These are phyloP conservation scores for Tetradesmus obliquus DNA, from an alignment of 139 green algal genomes.

Conservation along the genomic window DNA sequence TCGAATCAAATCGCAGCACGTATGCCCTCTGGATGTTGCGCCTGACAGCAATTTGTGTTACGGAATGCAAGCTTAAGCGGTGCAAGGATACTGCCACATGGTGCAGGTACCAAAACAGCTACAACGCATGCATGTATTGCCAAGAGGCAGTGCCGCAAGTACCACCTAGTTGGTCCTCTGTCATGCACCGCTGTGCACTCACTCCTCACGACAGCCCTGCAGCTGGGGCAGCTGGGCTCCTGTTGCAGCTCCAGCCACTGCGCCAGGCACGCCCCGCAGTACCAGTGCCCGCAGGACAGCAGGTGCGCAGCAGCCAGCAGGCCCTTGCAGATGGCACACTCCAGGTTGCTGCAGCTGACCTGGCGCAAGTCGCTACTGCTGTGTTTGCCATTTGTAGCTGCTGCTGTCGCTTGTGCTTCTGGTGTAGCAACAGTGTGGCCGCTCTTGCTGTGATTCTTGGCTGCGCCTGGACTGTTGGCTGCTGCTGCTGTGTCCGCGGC, in stretches of 20 bases:
- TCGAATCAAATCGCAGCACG: too few relatives aligned
- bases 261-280: conserved; percentile 31
- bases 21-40: too few relatives aligned
- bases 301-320: conserved; percentile 11
- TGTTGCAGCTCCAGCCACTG: neutral
- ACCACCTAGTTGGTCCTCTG: too few relatives aligned
- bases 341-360: conserved; percentile 6
- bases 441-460: neutral
- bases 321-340: conserved; percentile 38
- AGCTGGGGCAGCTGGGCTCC: conserved; percentile 13
- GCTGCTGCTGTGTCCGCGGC: neutral
- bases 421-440: neutral
- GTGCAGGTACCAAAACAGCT: too few relatives aligned
- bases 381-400: neutral
- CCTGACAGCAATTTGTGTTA: too few relatives aligned
- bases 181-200: neutral
- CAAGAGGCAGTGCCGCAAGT: too few relatives aligned
- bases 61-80: too few relatives aligned
- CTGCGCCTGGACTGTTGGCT: neutral
- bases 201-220: conserved; percentile 9
- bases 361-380: neutral
- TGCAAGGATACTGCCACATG: too few relatives aligned
- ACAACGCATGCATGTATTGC: too few relatives aligned
- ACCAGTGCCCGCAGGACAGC: conserved; percentile 31
- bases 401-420: neutral